Base-by-base conservation (phyloP, 1,284 basidiomycete species). In the Leccinum griseonigrum region DNA sequence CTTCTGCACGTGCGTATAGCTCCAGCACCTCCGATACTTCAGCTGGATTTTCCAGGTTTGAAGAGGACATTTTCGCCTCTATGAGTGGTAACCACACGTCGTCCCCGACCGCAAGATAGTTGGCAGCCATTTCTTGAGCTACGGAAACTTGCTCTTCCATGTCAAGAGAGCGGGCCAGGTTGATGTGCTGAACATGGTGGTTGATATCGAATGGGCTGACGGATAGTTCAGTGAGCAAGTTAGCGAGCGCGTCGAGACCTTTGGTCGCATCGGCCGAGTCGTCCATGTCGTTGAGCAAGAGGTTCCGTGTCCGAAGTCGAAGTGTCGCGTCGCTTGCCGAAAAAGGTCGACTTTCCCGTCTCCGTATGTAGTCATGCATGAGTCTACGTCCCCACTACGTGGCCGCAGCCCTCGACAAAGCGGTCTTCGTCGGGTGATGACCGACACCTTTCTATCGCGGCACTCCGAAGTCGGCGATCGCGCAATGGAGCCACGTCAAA, bases 1-100 rank as follows among this genome's bases (percentile, higher is more conserved):
- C 76, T 71, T 93, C 91, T 16, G 93, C 92, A 53, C 80, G 82
- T 51, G 79, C 75, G 70, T 89, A 94, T 53, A 87, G 66, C n/a
- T 82, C 81, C 60, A 92, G 74, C 11, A 92, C 72, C 54, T 86
- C 84, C 50, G 82, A 69, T 26, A 87, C 77, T 13, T 80, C 83
- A 54, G 85, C 81, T 16, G 74, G 69, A 4, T 80, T 80, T 36
- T 82, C 77, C 32, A 87, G 59, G 66, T 87, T 77, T 4, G 79
- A 74, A 2, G 75, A 66, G n/a, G 75, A 70, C 57, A 81, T 73
- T 68, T 85, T 88, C n/a, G 77, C 74, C 14, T 84, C 76, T 40
- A 92, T 78, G 38, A 89, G 76, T 14, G 83, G 82, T 28, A 85
- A 60, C 90, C 89, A 91, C 16, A 89, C 80, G 50, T 87, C 82